These are phyloP conservation scores for Bauhinia variegata DNA, from an alignment of 306 rosid species.

Conservation along the genomic window DNA sequence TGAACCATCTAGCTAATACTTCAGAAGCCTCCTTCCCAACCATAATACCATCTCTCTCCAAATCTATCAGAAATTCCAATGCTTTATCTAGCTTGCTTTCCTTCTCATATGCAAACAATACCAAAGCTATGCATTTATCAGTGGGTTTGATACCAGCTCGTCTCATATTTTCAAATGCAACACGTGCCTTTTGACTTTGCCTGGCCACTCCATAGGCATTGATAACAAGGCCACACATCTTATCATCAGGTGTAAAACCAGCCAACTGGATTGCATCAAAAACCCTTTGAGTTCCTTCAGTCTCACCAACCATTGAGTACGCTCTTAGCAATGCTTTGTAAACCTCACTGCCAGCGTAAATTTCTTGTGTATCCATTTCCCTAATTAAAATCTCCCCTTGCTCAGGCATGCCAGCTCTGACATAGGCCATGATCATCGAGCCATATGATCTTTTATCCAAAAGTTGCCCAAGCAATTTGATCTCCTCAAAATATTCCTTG, in stretches of 20 bases:
- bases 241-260: conserved; percentile 73
- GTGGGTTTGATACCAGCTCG: conserved; percentile 64
- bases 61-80: conserved; percentile 61
- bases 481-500: conserved; percentile 74
- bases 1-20: conserved; percentile 72
- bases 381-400: conserved; percentile 65
- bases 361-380: conserved; percentile 78
- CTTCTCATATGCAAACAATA: conserved; percentile 70
- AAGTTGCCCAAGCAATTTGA: conserved; percentile 69
- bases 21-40: conserved; percentile 78
- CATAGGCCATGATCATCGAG: conserved; percentile 83
- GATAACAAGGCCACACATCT: conserved; percentile 72
- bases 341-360: conserved; percentile 76
- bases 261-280: conserved; percentile 84
- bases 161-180: conserved; percentile 81
- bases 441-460: conserved; percentile 85
- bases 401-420: conserved; percentile 77
- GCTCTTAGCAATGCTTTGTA: conserved; percentile 89
- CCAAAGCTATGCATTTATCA: conserved; percentile 75
- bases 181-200: conserved; percentile 61
- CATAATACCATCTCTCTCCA: conserved; percentile 68
- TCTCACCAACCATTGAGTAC: conserved; percentile 64
- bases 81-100: conserved; percentile 67
- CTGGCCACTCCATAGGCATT: conserved; percentile 66
- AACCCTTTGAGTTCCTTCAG: conserved; percentile 81